A percentile compares a stretch with the other conserved stretches of the same genome.
Evolutionary conservation across 1,139 yeast genomes (phyloP).

Genomic region (Hyphopichia burtonii): DNA sequence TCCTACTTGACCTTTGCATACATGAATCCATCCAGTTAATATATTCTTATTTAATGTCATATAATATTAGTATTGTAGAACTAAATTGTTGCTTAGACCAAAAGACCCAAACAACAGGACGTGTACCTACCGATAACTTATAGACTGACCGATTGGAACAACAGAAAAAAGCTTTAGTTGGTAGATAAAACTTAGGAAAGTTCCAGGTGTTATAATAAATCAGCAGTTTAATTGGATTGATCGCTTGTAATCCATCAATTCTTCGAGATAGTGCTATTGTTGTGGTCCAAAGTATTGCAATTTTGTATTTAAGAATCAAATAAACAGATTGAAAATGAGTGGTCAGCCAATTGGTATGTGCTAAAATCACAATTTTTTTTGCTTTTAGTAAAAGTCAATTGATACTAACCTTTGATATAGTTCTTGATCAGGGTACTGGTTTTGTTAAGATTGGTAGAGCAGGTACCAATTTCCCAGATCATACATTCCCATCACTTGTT

Average conservation of each 20-base stretch:
- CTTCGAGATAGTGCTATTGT: too few species aligned
- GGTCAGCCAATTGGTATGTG: slow-evolving; percentile 61
- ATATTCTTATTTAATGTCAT: too few species aligned
- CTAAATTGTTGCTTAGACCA: not conserved
- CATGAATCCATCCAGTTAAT: slow-evolving; percentile 22
- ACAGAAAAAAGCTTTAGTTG: not conserved
- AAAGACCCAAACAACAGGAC: not conserved
- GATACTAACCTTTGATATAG: slow-evolving; percentile 33
- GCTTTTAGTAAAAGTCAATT: not conserved
- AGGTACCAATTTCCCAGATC: slow-evolving; percentile 96
- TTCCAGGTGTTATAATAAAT: not conserved
- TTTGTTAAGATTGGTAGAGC: slow-evolving; percentile 94
- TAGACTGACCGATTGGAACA: not conserved
- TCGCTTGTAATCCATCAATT: not conserved
- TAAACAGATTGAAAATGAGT: slow-evolving; percentile 34
- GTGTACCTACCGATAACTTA: too few species aligned
- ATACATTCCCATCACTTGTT: slow-evolving; percentile 96
- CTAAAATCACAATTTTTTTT: not conserved
- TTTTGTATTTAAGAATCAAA: too few species aligned
- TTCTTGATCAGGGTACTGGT: slow-evolving; percentile 99
- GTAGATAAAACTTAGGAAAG: not conserved
- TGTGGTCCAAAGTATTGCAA: too few species aligned
- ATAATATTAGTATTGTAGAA: slow-evolving; percentile 3
- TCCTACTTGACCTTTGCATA: slow-evolving; percentile 91
- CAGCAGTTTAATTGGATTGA: not conserved